Evolutionary conservation across 495 filamentous ascomycete species (phyloP).

Genomic region (Hypoxylon rickii): DNA sequence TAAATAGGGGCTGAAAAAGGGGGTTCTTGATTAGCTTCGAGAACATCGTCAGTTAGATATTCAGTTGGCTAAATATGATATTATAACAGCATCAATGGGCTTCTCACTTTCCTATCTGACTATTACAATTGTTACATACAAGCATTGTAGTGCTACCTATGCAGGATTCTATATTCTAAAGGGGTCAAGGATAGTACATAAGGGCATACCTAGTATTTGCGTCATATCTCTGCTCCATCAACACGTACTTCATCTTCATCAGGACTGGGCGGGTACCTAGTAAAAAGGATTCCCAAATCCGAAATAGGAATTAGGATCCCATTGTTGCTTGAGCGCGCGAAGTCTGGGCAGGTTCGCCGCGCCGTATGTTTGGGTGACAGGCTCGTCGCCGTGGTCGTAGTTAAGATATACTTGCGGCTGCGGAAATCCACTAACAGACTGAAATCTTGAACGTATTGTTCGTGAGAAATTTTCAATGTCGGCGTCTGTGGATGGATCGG

Average conservation of each 20-base stretch:
- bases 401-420: conserved; percentile 39
- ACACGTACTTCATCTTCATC: background rate
- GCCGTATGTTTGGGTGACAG: conserved; percentile 32
- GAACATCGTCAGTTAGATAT: no score
- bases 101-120: background rate
- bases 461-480: background rate
- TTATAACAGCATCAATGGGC: background rate
- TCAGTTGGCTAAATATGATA: background rate
- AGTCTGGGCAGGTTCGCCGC: conserved; percentile 37
- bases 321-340: conserved; percentile 33
- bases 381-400: conserved; percentile 47
- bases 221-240: background rate
- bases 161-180: no score
- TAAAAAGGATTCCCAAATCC: background rate
- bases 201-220: background rate
- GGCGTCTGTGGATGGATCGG: conserved; percentile 1
- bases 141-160: no score
- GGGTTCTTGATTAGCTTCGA: no score
- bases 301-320: background rate
- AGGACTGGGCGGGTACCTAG: background rate
- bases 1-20: no score
- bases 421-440: conserved; percentile 29
- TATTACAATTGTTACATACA: background rate
- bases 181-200: no score
- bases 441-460: conserved; percentile 15